Percentiles rank a stretch among this genome's conserved stretches.
These are phyloP conservation scores for Xenosphaeropsis pyriputrescens DNA, from an alignment of 2,329 filamentous ascomycete species.

Conservation along the genomic window DNA sequence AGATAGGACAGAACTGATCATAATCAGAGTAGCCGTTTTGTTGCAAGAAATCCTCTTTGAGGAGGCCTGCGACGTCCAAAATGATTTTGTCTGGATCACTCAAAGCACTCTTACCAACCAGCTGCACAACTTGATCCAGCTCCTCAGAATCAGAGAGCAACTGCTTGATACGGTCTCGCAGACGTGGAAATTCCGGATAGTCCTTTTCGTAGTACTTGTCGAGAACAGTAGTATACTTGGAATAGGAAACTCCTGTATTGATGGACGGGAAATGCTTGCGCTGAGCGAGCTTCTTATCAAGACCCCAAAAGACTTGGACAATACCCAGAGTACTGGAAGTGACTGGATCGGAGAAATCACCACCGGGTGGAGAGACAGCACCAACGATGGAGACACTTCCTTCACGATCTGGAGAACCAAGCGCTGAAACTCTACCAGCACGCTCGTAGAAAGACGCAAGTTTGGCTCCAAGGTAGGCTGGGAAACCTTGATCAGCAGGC, in stretches of 20 bases:
- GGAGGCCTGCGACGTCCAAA: conserved; percentile 73
- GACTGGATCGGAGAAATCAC: conserved; percentile 98
- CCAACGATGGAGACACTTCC: conserved; percentile 97
- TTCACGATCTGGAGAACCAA: conserved; percentile 77
- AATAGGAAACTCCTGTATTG: conserved; percentile 90
- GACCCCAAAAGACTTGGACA: conserved; percentile 98
- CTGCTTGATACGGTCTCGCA: conserved; percentile 87
- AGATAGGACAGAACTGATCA: conserved; percentile 96
- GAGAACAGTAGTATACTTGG: conserved; percentile 81
- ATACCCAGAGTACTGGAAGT: conserved; percentile 89
- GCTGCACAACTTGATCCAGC: conserved; percentile 94
- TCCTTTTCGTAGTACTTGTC: conserved; percentile 93
- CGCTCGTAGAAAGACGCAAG: conserved; percentile 98
- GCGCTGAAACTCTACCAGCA: conserved; percentile 71
- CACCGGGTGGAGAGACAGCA: conserved; percentile 90
- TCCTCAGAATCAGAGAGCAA: conserved; percentile 92
- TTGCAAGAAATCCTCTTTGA: conserved; percentile 98
- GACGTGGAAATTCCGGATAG: conserved; percentile 82
- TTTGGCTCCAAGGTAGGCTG: conserved; percentile 91
- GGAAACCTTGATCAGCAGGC: conserved; percentile 99
- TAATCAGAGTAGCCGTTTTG: conserved; percentile 99
- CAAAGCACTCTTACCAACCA: conserved; percentile 92
- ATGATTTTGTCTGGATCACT: conserved; percentile 98
- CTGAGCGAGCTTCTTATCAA: conserved; percentile 98
- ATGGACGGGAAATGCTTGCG: conserved; percentile 98